These are phyloP conservation scores for Plantago elongata DNA, from an alignment of 257 asterid genomes.

Conservation along the genomic window DNA sequence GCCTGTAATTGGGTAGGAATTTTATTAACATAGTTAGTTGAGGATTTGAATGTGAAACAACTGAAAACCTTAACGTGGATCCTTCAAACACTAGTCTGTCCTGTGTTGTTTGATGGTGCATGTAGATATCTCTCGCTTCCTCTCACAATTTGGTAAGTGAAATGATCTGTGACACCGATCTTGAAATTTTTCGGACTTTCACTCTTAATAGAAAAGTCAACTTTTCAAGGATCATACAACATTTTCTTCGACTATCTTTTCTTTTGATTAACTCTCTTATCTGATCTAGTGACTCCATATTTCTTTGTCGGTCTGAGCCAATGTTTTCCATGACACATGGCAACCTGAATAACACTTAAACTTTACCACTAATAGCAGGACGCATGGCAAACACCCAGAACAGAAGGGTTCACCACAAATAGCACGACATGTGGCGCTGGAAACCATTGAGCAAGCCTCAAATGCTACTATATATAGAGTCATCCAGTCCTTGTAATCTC, in stretches of 20 bases:
- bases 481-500: neutral
- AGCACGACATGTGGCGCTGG: neutral
- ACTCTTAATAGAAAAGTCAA: neutral
- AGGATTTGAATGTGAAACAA: no score
- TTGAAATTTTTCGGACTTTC: no score
- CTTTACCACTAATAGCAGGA: neutral
- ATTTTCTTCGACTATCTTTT: neutral
- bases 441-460: neutral
- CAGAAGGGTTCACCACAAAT: neutral
- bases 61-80: no score
- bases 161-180: neutral
- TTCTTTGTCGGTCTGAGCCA: neutral
- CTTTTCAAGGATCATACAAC: neutral
- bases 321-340: neutral
- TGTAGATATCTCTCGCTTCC: neutral
- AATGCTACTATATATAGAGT: neutral
- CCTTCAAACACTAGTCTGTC: no score
- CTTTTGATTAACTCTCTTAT: constrained; percentile 8
- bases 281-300: constrained; percentile 11
- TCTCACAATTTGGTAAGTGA: neutral
- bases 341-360: neutral
- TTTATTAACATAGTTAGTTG: no score
- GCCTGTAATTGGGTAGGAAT: no score
- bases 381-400: neutral
- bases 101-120: no score